Evolutionary conservation across 495 filamentous ascomycete genomes (phyloP).

Genomic region (Delitschia confertaspora): DNA sequence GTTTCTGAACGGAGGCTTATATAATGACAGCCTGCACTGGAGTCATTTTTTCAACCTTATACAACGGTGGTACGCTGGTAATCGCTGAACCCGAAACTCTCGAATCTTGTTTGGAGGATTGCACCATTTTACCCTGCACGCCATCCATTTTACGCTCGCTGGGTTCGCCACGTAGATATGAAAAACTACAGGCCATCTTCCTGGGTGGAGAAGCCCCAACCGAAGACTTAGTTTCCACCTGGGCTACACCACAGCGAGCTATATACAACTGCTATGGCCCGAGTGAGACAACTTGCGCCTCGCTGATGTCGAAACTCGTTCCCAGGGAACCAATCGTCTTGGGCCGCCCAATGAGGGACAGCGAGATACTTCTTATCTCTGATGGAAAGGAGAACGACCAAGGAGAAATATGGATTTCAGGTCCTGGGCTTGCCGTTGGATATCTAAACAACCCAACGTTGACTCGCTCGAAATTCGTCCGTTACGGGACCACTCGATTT

Average conservation of each 20-base stretch:
- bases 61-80: constrained; percentile 23
- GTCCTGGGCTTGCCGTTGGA: constrained; percentile 4
- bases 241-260: constrained; percentile 15
- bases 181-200: constrained; percentile 19
- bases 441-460: constrained; percentile 9
- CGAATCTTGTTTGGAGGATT: constrained; percentile 5
- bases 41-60: constrained; percentile 11
- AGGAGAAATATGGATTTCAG: constrained; percentile 13
- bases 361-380: constrained; percentile 3
- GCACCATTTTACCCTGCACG: constrained; percentile 20
- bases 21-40: constrained; percentile 7
- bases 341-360: neutral
- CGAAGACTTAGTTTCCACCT: constrained; percentile 13
- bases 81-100: constrained; percentile 18
- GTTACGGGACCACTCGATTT: neutral
- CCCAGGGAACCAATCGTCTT: constrained; percentile 10
- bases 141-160: constrained; percentile 23
- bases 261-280: constrained; percentile 35
- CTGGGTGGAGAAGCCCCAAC: constrained; percentile 28
- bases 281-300: constrained; percentile 28
- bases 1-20: neutral
- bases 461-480: constrained; percentile 42
- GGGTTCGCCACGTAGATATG: constrained; percentile 1
- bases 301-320: constrained; percentile 12
- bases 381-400: constrained; percentile 1